Base-by-base conservation (phyloP, 2,329 filamentous ascomycete genomes). In the Bertia moriformis region DNA sequence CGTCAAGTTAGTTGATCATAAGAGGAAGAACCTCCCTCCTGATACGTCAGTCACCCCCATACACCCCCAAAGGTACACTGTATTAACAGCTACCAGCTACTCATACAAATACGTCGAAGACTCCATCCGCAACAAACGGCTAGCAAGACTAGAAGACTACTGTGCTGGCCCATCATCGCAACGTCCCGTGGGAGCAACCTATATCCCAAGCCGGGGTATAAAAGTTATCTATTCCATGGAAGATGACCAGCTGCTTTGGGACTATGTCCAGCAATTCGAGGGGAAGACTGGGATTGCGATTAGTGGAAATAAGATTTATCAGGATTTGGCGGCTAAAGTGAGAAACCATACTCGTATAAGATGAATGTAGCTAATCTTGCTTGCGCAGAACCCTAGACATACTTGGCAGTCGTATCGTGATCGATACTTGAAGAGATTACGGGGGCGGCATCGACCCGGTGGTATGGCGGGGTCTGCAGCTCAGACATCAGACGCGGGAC, bases 241-340 rank as follows among this genome's bases (percentile, higher is more conserved):
- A 35, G 32, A 35, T 17, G 32, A 35, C 32, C 32, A 35, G 15
- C 15, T 35, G 15, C 15, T 35, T 10, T 35, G 15, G 10, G 32
- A 35, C 15, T 35, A 15, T 7, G 10, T 35, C 7, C 15, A 35
- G 7, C 32, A 7, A 7, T 35, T 10, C 15, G 32, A 35, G 32
- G 7, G 42, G 14, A 38, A 37, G 3, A 18, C 38, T 13, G 39
- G 44, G 0, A 40, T 37, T 4, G 5, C 14, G 1, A 20, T 48
- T 19, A 19, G 32, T 0, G 57, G 55, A 14, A 55, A 51, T 38
- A 38, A 43, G 7, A 49, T 59, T 13, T 65, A 57, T 44, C 38
- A 52, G 30, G 43, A 51, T 0, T 45, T 63, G 2, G 59, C 51
- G 2, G 39, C 43, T 19, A 39, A 52, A 40, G 59, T 59, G 29